phyloP scores from a whole-genome alignment of 148 eudicot genomes.

The Diospyros kaki region DNA sequence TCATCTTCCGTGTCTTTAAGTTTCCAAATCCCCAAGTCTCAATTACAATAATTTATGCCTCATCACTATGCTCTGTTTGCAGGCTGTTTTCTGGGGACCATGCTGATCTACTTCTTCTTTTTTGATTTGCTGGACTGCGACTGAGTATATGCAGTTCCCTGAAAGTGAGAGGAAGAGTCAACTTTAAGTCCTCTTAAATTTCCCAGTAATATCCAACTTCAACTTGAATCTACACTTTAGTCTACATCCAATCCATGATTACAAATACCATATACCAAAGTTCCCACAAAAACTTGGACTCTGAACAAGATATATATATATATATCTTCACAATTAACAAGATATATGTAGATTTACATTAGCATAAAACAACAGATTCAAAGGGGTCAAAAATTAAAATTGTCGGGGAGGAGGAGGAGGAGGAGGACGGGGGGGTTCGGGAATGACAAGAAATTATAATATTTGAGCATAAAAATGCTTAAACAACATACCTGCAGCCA shows the following conservation, averaged over 20 bases:
- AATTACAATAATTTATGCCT: conserved; percentile 33
- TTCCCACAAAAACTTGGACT: background rate
- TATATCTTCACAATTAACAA: no score
- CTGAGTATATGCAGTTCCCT: conserved; percentile 87
- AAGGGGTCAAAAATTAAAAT: background rate
- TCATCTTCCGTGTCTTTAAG: conserved; percentile 7
- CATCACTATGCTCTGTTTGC: conserved; percentile 20
- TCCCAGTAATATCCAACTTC: background rate
- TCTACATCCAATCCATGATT: background rate
- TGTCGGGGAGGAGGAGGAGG: background rate
- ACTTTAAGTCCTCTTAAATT: background rate
- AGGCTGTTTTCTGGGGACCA: background rate
- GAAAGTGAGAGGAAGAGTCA: conserved; percentile 11
- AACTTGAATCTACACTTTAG: background rate
- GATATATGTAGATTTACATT: no score
- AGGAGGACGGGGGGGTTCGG: background rate
- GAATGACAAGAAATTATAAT: no score
- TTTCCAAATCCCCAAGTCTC: conserved; percentile 18
- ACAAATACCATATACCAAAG: background rate
- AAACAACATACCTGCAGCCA: conserved; percentile 75
- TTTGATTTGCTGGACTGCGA: conserved; percentile 66
- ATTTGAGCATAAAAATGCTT: background rate
- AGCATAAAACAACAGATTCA: no score
- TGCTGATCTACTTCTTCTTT: conserved; percentile 70
- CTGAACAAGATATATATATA: background rate